Evolutionary conservation across 305 asterid species (phyloP).

Genomic region (Fraxinus floribunda): DNA sequence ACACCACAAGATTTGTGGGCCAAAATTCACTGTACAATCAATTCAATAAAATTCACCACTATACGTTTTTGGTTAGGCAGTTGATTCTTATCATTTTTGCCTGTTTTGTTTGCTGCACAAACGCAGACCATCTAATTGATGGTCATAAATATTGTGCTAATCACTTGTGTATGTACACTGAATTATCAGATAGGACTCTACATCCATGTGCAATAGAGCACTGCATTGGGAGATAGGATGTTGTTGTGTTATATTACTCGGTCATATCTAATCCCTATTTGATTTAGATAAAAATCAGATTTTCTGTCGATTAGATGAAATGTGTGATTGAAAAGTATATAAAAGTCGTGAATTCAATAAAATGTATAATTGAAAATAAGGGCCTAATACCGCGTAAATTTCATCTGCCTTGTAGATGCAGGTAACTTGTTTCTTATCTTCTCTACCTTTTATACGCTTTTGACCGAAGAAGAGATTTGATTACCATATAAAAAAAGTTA

Average conservation of each 20-base stretch:
- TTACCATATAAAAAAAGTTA: too few relatives aligned
- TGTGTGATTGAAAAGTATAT: too few relatives aligned
- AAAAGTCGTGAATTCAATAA: too few relatives aligned
- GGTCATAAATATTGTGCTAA: slow-evolving; percentile 1
- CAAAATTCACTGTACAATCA: background rate
- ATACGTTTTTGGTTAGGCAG: slow-evolving; percentile 30
- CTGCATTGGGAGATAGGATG: too few relatives aligned
- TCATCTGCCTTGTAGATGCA: background rate
- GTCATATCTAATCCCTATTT: too few relatives aligned
- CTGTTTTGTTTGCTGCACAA: slow-evolving; percentile 26
- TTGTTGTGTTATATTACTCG: too few relatives aligned
- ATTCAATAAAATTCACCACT: slow-evolving; percentile 2
- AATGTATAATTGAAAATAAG: too few relatives aligned
- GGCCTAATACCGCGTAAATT: background rate
- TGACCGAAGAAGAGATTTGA: background rate
- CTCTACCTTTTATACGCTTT: background rate
- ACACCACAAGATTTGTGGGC: background rate
- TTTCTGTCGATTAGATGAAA: too few relatives aligned
- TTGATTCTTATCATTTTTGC: slow-evolving; percentile 20
- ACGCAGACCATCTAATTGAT: slow-evolving; percentile 26
- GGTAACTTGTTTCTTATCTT: background rate
- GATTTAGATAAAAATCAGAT: too few relatives aligned
- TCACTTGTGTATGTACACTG: slow-evolving; percentile 11
- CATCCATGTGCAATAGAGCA: too few relatives aligned
- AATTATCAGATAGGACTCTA: background rate